Evolutionary conservation across 2,329 filamentous ascomycete genomes (phyloP).

Genomic region (Diaporthe sp.): DNA sequence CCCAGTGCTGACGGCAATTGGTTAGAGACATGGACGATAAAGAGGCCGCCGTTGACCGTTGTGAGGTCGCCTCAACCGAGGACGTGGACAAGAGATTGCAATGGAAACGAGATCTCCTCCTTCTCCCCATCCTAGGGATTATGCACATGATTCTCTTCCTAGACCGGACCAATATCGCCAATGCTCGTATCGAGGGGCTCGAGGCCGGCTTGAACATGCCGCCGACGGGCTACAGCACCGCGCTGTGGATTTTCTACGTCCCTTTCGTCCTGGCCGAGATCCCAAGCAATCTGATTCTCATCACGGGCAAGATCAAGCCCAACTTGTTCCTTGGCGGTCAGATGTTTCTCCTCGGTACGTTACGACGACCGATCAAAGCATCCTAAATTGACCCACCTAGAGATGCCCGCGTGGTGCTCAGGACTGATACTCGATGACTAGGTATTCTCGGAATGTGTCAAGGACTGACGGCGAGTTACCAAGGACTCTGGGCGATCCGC

Average conservation of each 20-base stretch:
- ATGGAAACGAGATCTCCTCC: slow-evolving; percentile 43
- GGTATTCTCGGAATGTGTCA: slow-evolving; percentile 54
- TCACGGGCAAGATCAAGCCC: slow-evolving; percentile 49
- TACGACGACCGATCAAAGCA: background rate
- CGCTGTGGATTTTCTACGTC: slow-evolving; percentile 56
- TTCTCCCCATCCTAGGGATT: slow-evolving; percentile 42
- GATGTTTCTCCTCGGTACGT: slow-evolving; percentile 51
- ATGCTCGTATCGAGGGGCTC: slow-evolving; percentile 56
- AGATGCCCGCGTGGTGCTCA: slow-evolving; percentile 11
- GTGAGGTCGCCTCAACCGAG: background rate
- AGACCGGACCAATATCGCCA: slow-evolving; percentile 48
- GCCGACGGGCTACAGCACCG: slow-evolving; percentile 52
- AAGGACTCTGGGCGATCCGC: slow-evolving; percentile 46
- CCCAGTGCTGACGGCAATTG: background rate
- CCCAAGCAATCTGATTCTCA: slow-evolving; percentile 57
- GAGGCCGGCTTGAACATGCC: slow-evolving; percentile 54
- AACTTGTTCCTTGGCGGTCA: slow-evolving; percentile 51
- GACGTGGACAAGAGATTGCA: slow-evolving; percentile 28
- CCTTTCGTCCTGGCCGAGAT: slow-evolving; percentile 57
- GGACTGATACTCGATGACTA: slow-evolving; percentile 34
- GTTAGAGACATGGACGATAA: background rate
- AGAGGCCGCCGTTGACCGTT: background rate
- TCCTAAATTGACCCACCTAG: background rate
- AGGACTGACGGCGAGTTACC: slow-evolving; percentile 51
- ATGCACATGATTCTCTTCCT: slow-evolving; percentile 42